Evolutionary conservation across 1,284 basidiomycete species (phyloP).

Genomic region (Hemileia vastatrix): DNA sequence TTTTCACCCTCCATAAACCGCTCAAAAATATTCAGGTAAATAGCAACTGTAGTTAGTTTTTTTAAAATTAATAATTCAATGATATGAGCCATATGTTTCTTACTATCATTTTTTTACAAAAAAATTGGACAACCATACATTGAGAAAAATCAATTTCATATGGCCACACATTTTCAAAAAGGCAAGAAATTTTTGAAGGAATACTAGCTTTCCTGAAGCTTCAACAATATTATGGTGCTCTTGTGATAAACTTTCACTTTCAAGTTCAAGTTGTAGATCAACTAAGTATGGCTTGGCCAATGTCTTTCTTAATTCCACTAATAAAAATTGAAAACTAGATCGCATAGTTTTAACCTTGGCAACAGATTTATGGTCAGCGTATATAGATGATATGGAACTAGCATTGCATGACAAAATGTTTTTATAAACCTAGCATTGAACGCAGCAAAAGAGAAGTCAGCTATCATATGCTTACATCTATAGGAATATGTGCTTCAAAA

Average conservation of each 20-base stretch:
- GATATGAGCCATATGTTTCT: conserved; percentile 66
- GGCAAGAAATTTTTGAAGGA: conserved; percentile 25
- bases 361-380: no score
- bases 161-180: conserved; percentile 35
- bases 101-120: no score
- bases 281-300: conserved; percentile 82
- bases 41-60: conserved; percentile 39
- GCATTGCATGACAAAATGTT: no score
- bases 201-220: conserved; percentile 62
- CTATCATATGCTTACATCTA: no score
- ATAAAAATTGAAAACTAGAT: no score
- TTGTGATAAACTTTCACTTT: conserved; percentile 51
- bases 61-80: conserved; percentile 34
- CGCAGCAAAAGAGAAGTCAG: no score
- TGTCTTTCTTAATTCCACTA: no score
- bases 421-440: no score
- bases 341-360: no score
- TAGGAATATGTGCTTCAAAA: no score
- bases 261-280: conserved; percentile 68
- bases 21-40: conserved; percentile 43
- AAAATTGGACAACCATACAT: no score
- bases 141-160: conserved; percentile 36
- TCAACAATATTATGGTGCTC: conserved; percentile 70
- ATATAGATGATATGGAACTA: no score
- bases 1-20: conserved; percentile 39